A percentile compares a stretch with the other conserved stretches of the same genome.
Evolutionary conservation across 2,329 filamentous ascomycete species (phyloP).

Genomic region (Diplodia mutila): DNA sequence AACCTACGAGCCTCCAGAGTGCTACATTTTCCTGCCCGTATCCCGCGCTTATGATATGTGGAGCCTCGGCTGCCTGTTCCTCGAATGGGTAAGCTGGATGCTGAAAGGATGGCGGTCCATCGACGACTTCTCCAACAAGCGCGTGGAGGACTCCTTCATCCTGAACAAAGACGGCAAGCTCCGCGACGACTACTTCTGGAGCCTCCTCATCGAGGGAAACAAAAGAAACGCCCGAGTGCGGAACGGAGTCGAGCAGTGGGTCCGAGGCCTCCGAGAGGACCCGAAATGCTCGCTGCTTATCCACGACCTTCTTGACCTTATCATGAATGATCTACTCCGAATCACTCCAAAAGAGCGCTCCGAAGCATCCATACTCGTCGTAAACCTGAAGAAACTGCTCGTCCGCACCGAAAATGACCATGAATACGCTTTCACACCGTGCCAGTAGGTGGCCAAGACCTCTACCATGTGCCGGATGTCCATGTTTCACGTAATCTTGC

Average conservation of each 20-base stretch:
- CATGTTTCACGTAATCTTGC: no score
- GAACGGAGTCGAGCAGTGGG: neutral
- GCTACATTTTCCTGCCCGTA: constrained; percentile 34
- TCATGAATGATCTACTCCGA: neutral
- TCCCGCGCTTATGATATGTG: constrained; percentile 44
- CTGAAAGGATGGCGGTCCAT: constrained; percentile 28
- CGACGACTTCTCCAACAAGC: constrained; percentile 17
- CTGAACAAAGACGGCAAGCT: neutral
- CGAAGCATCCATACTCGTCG: no score
- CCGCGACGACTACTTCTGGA: constrained; percentile 21
- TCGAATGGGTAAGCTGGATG: constrained; percentile 37
- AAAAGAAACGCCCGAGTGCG: neutral
- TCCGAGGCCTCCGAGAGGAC: neutral
- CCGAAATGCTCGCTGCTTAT: neutral
- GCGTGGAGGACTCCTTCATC: neutral
- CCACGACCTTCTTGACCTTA: neutral
- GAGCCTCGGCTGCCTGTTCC: constrained; percentile 37
- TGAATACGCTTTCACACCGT: no score
- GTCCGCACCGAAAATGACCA: no score
- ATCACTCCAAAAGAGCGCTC: neutral
- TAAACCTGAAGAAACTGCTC: no score
- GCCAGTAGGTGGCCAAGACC: no score
- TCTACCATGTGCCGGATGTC: no score
- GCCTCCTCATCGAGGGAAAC: neutral
- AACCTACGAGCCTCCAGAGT: constrained; percentile 49